A percentile compares a stretch with the other conserved stretches of the same genome.
Conservation (phyloP, 2,329 filamentous ascomycete genomes). For the Aspergillus pseudoglaucus region DNA sequence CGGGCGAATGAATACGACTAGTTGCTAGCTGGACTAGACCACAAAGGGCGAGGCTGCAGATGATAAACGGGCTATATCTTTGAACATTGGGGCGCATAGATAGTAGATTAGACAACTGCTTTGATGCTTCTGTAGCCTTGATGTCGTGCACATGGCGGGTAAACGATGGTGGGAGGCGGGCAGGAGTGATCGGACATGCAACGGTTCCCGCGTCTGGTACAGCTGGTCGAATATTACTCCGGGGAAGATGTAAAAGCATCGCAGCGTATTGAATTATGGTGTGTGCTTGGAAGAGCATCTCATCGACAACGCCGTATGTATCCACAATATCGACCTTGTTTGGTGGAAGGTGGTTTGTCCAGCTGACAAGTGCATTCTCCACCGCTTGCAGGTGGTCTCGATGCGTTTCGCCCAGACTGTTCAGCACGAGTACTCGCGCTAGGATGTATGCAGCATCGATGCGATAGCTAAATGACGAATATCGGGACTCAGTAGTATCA, state of each 20-base stretch:
- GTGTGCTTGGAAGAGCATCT: constrained; percentile 43
- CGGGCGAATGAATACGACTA: constrained; percentile 24
- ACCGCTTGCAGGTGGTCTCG: constrained; percentile 54
- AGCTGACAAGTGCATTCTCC: constrained; percentile 56
- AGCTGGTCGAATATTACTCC: constrained; percentile 55
- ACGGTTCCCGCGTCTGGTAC: constrained; percentile 17
- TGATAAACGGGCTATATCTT: constrained; percentile 26
- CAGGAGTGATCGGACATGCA: neutral
- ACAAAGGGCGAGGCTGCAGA: constrained; percentile 23
- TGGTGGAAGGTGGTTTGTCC: constrained; percentile 68
- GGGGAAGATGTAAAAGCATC: constrained; percentile 69
- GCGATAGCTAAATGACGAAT: constrained; percentile 78
- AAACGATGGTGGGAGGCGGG: constrained; percentile 22
- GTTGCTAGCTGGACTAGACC: constrained; percentile 32
- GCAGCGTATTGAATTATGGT: constrained; percentile 40
- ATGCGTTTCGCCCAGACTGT: constrained; percentile 32
- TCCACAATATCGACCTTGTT: constrained; percentile 63
- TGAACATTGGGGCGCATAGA: constrained; percentile 27
- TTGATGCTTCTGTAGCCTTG: constrained; percentile 30
- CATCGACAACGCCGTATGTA: constrained; percentile 65
- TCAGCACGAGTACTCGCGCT: constrained; percentile 58
- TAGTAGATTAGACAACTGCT: constrained; percentile 25
- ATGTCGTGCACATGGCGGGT: constrained; percentile 30
- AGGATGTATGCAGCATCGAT: constrained; percentile 73
- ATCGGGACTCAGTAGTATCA: constrained; percentile 35